Percentiles rank a stretch among this genome's conserved stretches.
Evolutionary conservation across 352 stramenopile species (phyloP).

Genomic region (Globisporangium heterothallicum): DNA sequence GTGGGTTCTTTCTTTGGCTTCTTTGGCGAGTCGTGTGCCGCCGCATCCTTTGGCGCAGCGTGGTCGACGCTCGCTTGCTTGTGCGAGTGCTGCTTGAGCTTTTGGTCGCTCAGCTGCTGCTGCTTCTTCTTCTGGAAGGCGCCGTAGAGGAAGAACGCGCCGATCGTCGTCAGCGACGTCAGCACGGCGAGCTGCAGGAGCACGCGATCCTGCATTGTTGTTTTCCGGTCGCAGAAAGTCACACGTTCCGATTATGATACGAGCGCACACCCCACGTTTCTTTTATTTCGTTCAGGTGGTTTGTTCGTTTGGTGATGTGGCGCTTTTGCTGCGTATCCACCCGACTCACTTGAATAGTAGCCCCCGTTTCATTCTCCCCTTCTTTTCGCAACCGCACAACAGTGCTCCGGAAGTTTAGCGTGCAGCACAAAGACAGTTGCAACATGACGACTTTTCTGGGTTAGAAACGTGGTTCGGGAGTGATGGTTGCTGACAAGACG

Average conservation of each 20-base stretch:
- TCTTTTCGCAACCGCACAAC: neutral
- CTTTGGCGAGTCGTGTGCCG: constrained; percentile 21
- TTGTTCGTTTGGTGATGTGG: too few species aligned
- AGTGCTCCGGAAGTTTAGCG: too few species aligned
- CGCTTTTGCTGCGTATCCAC: neutral
- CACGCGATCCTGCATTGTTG: constrained; percentile 24
- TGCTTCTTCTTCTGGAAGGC: constrained; percentile 42
- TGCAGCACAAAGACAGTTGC: neutral
- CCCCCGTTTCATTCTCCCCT: neutral
- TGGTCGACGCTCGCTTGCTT: constrained; percentile 21
- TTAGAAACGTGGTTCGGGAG: neutral
- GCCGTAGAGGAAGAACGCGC: constrained; percentile 44
- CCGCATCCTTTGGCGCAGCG: constrained; percentile 16
- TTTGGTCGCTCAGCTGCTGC: constrained; percentile 13
- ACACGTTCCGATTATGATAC: constrained; percentile 3
- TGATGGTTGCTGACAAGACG: neutral
- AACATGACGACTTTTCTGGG: neutral
- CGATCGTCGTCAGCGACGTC: constrained; percentile 69
- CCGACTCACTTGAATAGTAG: constrained; percentile 3
- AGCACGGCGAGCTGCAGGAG: constrained; percentile 65
- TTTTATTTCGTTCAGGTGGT: too few species aligned
- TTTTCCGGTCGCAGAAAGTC: neutral
- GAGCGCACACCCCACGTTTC: constrained; percentile 5
- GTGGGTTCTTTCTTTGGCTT: constrained; percentile 21
- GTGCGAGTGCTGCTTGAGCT: constrained; percentile 15